A percentile compares a stretch with the other conserved stretches of the same genome.
These are phyloP conservation scores for Monilinia aucupariae DNA, from an alignment of 2,329 filamentous ascomycete genomes.

Conservation along the genomic window DNA sequence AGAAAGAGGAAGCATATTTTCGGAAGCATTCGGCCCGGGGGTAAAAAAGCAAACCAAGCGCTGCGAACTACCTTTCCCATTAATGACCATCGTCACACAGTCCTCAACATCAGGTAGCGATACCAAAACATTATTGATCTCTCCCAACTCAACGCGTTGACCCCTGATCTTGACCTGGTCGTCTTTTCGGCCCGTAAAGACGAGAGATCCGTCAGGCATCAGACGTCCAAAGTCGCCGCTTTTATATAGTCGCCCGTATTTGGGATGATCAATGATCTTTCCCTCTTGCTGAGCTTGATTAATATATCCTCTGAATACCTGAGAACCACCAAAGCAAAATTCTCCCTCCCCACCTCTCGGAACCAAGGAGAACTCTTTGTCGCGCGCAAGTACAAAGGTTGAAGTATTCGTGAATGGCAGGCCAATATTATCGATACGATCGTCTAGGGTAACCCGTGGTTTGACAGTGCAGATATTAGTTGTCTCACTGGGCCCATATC, in stretches of 20 bases:
- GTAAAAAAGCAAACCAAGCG: conserved; percentile 68
- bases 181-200: conserved; percentile 68
- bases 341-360: conserved; percentile 73
- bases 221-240: conserved; percentile 79
- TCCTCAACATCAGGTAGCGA: conserved; percentile 49
- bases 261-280: conserved; percentile 65
- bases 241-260: conserved; percentile 69
- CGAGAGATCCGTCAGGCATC: conserved; percentile 67
- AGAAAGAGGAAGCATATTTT: conserved; percentile 34
- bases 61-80: conserved; percentile 38
- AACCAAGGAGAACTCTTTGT: conserved; percentile 46
- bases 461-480: conserved; percentile 83
- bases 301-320: conserved; percentile 72
- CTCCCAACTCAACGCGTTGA: conserved; percentile 71
- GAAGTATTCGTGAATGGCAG: conserved; percentile 70
- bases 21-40: conserved; percentile 32
- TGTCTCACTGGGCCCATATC: conserved; percentile 79
- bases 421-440: conserved; percentile 72
- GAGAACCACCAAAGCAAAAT: conserved; percentile 79
- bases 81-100: conserved; percentile 57
- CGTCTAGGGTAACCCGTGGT: conserved; percentile 48
- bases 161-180: conserved; percentile 79
- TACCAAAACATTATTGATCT: conserved; percentile 62
- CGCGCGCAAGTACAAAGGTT: conserved; percentile 37
- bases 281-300: conserved; percentile 55